Base-by-base conservation (phyloP, 2,329 filamentous ascomycete species). In the Huntiella abstrusa region DNA sequence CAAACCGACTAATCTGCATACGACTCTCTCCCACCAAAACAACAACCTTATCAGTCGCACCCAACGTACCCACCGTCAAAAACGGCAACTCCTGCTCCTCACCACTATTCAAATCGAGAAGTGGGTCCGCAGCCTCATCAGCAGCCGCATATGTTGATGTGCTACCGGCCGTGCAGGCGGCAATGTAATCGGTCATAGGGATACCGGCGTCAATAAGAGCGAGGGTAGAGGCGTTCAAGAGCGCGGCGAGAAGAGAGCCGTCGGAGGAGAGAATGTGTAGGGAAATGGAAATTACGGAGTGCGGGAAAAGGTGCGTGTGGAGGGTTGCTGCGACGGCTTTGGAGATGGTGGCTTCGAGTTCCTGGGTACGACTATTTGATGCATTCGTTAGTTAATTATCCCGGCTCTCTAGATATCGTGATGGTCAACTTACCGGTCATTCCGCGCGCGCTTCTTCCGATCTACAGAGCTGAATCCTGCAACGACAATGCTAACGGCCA, bases 181-280 rank as follows among this genome's bases (percentile, higher is more conserved):
- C 77, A 2, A 96, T 73, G 58, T 95, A 92, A 58, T 93, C 85
- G 2, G 78, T 77, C 87, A 96, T 95, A 17, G 91, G 91, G 15
- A 98, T 80, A 45, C 91, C 91, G 1, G 91, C 91, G 59, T 98
- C 91, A 51, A 96, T 80, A 16, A 96, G 75, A 0, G 91, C 91
- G 10, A 98, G 74, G 0, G 88, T 94, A 0, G 83, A 75, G 3
- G 91, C 91, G 57, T 98, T 98, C 54, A 96, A 69, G 40, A 88
- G 84, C 0, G 86, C 82, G 0, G 88, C 86, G 15, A 98, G 77
- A 2, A 96, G 71, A 1, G 83, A 87, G 22, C 91, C 91, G 60
- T 98, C 91, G 54, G 92, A 80, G 0, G 80, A 83, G 39, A 98
- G 76, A 33, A 98, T 77, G 59, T 94, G 84, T 1, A 98, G 71